Evolutionary conservation across 192 early-diverging fungal genomes (phyloP), one percentile per base, ranked within the genome.

Genomic region (Obelidium mucronatum): DNA sequence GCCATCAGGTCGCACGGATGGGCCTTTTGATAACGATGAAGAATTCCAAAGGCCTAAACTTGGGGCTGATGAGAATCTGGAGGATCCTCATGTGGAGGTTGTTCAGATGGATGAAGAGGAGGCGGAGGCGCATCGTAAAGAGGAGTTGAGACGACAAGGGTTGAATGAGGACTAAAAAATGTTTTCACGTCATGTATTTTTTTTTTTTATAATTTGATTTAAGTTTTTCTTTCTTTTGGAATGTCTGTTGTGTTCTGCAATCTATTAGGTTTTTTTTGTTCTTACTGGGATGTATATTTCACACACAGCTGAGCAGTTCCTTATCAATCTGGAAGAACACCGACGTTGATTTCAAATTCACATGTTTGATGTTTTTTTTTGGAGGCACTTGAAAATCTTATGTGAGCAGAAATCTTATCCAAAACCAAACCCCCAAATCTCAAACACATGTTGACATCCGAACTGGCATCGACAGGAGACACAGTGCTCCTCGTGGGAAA

Each of bases 401-500:
- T 31, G 15, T 13, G 13, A 13, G 58, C 58, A 60, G 17, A 37
- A 33, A 39, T 1, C 17, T 37, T 39, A 34, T 13, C 13, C 8
- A 5, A 63, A 39, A 33, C 35, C 2, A 24, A 34, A 35, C 33
- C 61, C 36, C 26, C 28, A 13, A 6, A 59, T 59, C 56, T n/a
- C 8, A 51, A 51, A 51, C 11, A 51, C n/a, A 11, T 22, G 48
- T 15, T 51, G 48, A 11, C 8, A 15, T n/a, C n/a, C n/a, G n/a
- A 59, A 59, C 28, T 63, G 3, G 67, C 67, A 37, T 51, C 40
- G 13, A 15, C 80, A 2, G 75, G 78, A 8, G 52, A 85, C 39
- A 73, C 56, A 26, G 80, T 85, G 31, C 77, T 87, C 1, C 68
- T 87, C 28, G 58, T 87, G n/a, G 86, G 86, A 35, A 87, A 85